Base-by-base conservation (phyloP, 169 alveolate species). In the Eimeria praecox region DNA sequence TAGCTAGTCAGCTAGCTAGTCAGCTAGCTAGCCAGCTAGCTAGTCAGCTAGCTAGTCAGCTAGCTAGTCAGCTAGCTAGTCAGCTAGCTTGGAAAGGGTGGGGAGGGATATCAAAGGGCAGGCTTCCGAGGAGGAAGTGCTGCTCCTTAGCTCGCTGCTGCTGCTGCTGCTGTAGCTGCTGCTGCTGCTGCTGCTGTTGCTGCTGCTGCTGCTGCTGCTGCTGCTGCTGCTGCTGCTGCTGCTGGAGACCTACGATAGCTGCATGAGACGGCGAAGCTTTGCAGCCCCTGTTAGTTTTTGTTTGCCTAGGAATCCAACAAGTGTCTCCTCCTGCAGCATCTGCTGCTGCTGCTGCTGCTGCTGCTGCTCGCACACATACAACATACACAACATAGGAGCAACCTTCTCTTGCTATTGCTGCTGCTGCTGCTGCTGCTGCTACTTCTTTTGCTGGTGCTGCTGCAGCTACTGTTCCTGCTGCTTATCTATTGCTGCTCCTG, bases 251-350 rank as follows among this genome's bases (percentile, higher is more conserved):
- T 44, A 78, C 35, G 88, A 40, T 35, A 42, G 64, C 88, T 42
- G 88, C 88, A 78, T 3, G 40, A 78, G 88, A 44, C 62, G 88
- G 30, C 49, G 54, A 35, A 78, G 88, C 38, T 33, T 64, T 40
- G 88, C 30, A 14, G 64, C 66, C 18, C 88, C 59, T 30, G 66
- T 44, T 16, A 78, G 4, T 44, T 30, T 78, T 9, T 78, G 24
- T 35, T 38, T 44, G 64, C 64, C 64, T 64, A 78, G 64, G 40
- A 78, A 44, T 24, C 42, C 88, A 2, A 9, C 88, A 78, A 78
- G 8, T 27, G 88, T 52, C 59, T 35, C 88, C 88, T 78, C 46
- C 59, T 56, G 66, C 56, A 49, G 56, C 56, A 8, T 49, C 12
- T 49, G 56, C 66, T 56, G 66, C 66, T 56, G 44, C 88, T 44